Conservation (phyloP, 2,329 filamentous ascomycete genomes). For the Coniochaeta sp. region DNA sequence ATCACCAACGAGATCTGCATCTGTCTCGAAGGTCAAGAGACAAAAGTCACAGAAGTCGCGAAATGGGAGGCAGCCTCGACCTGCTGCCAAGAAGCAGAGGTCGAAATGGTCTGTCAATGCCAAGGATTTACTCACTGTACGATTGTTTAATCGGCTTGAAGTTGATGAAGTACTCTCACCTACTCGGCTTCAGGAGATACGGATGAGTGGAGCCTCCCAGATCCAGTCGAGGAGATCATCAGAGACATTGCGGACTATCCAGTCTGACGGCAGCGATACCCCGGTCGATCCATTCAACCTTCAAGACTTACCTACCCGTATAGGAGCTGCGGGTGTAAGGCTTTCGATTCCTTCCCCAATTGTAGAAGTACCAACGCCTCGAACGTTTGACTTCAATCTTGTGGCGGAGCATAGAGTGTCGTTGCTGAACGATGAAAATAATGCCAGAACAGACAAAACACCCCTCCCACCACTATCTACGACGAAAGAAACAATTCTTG, state of each 20-base stretch:
- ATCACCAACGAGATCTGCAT: constrained; percentile 19
- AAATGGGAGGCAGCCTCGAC: constrained; percentile 10
- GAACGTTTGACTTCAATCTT: constrained; percentile 13
- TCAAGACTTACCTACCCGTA: constrained; percentile 35
- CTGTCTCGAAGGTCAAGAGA: constrained; percentile 27
- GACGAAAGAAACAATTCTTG: constrained; percentile 4
- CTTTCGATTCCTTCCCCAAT: constrained; percentile 18
- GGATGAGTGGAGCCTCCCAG: constrained; percentile 28
- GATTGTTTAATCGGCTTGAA: constrained; percentile 46
- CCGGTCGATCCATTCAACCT: constrained; percentile 43
- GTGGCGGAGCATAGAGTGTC: constrained; percentile 6
- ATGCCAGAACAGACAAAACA: background rate
- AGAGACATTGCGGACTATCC: constrained; percentile 18
- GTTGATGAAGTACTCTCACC: constrained; percentile 53
- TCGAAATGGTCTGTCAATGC: constrained; percentile 49
- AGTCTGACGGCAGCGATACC: constrained; percentile 26
- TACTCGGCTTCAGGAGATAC: constrained; percentile 39
- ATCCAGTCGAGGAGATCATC: constrained; percentile 17
- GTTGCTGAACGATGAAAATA: constrained; percentile 4
- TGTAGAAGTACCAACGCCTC: constrained; percentile 18
- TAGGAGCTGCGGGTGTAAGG: constrained; percentile 29
- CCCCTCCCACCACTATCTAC: background rate
- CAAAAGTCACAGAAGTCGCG: constrained; percentile 31
- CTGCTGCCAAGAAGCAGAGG: constrained; percentile 18
- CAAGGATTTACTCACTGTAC: constrained; percentile 46